Conservation (phyloP, 1,139 yeast genomes). For the Meyerozyma athensensis region DNA sequence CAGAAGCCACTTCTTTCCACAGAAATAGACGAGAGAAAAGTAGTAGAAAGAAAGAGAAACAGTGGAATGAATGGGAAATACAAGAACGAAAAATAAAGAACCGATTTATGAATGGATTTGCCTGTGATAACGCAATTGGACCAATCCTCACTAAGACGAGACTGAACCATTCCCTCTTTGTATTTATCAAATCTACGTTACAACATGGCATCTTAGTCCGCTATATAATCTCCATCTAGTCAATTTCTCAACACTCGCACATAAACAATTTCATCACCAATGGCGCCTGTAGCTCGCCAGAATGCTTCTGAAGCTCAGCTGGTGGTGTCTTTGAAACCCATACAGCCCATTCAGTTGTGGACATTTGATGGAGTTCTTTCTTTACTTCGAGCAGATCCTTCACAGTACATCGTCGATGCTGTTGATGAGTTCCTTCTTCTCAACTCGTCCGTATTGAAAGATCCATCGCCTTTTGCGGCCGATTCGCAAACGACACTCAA, state of each 20-base stretch:
- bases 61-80: neutral
- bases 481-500: slow-evolving; percentile 3
- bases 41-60: neutral
- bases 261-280: slow-evolving; percentile 1
- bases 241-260: too few relatives aligned
- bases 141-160: too few relatives aligned
- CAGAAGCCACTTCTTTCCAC: slow-evolving; percentile 1
- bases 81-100: neutral
- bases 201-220: too few relatives aligned
- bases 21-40: neutral
- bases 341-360: slow-evolving; percentile 13
- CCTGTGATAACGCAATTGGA: too few relatives aligned
- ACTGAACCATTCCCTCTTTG: too few relatives aligned
- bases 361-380: slow-evolving; percentile 13
- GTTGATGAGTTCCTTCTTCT: slow-evolving; percentile 42
- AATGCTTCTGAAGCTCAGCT: neutral
- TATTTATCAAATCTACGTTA: too few relatives aligned
- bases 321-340: slow-evolving; percentile 8
- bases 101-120: too few relatives aligned
- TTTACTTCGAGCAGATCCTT: slow-evolving; percentile 8
- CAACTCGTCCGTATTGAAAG: slow-evolving; percentile 24
- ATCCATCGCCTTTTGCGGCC: slow-evolving; percentile 32
- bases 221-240: too few relatives aligned
- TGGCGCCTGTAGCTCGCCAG: neutral
- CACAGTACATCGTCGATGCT: slow-evolving; percentile 29